A percentile compares a stretch with the other conserved stretches of the same genome.
These are phyloP conservation scores for Taiwanofungus camphoratus DNA, from an alignment of 1,284 basidiomycete genomes.

Conservation along the genomic window DNA sequence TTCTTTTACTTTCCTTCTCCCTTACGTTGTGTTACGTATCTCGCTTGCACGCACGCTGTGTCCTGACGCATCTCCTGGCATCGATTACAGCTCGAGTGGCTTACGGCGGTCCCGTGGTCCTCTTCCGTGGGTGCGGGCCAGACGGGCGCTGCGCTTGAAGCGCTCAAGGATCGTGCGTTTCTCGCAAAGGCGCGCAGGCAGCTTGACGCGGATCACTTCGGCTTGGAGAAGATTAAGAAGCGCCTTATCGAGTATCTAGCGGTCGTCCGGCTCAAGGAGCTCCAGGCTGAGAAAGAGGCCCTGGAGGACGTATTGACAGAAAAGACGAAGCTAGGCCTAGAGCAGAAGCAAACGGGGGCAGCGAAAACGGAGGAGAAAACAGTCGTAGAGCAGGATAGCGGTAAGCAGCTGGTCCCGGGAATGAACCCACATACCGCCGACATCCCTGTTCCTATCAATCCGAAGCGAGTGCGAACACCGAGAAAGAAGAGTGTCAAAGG, in stretches of 20 bases:
- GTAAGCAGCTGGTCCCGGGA: not conserved
- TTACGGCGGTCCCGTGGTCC: constrained; percentile 76
- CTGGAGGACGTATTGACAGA: not conserved
- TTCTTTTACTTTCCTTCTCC: constrained; percentile 17
- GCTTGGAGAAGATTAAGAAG: constrained; percentile 87
- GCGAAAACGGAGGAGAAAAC: not conserved
- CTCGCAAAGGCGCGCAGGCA: constrained; percentile 63
- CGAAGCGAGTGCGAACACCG: constrained; percentile 7
- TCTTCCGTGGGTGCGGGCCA: constrained; percentile 29
- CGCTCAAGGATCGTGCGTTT: constrained; percentile 49
- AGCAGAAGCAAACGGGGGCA: constrained; percentile 1
- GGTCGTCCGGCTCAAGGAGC: constrained; percentile 74
- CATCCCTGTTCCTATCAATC: not conserved
- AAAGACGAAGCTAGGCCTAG: no score
- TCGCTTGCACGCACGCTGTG: no score
- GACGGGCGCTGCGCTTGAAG: constrained; percentile 21
- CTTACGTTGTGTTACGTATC: no score
- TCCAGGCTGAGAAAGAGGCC: constrained; percentile 32
- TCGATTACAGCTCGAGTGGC: constrained; percentile 69
- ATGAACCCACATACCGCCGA: not conserved
- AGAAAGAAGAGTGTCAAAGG: constrained; percentile 53
- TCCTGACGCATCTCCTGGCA: no score
- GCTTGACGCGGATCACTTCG: constrained; percentile 85
- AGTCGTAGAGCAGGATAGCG: not conserved
- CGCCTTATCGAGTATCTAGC: constrained; percentile 87